Percentiles rank a stretch among this genome's conserved stretches.
Evolutionary conservation across 192 early-diverging fungal genomes (phyloP).

Genomic region (Backusella sp.): DNA sequence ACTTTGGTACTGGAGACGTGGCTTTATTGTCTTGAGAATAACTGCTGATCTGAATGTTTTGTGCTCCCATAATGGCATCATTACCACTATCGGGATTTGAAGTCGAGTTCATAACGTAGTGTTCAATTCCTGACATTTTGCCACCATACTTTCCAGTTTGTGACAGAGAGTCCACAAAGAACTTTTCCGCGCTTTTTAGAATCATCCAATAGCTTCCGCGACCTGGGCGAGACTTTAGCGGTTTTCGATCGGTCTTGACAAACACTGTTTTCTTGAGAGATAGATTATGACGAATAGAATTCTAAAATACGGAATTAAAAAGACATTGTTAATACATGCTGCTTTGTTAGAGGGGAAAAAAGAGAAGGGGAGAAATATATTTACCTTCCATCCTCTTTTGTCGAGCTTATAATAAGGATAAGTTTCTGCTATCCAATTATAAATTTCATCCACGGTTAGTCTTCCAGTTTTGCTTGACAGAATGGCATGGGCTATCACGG

Average conservation of each 20-base stretch:
- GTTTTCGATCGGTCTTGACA: constrained; percentile 63
- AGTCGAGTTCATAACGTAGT: neutral
- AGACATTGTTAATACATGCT: neutral
- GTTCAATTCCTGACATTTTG: neutral
- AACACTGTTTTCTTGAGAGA: constrained; percentile 78
- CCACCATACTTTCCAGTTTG: neutral
- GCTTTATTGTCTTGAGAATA: neutral
- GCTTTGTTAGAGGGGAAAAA: neutral
- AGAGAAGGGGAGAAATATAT: neutral
- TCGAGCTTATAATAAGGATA: constrained; percentile 71
- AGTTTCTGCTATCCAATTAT: constrained; percentile 67
- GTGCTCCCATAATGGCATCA: neutral
- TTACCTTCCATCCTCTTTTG: constrained; percentile 73
- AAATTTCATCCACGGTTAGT: constrained; percentile 80
- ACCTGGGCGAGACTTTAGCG: constrained; percentile 56
- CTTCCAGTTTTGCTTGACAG: constrained; percentile 46
- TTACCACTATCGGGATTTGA: neutral
- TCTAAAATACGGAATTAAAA: constrained; percentile 52
- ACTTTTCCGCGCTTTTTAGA: constrained; percentile 15
- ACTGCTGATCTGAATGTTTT: constrained; percentile 4
- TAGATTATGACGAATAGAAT: constrained; percentile 89
- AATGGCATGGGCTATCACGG: constrained; percentile 78
- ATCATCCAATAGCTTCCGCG: constrained; percentile 71
- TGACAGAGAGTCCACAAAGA: constrained; percentile 28
- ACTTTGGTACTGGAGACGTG: neutral